phyloP scores from a whole-genome alignment of 2,329 filamentous ascomycete species.

The Aspergillus persii region DNA sequence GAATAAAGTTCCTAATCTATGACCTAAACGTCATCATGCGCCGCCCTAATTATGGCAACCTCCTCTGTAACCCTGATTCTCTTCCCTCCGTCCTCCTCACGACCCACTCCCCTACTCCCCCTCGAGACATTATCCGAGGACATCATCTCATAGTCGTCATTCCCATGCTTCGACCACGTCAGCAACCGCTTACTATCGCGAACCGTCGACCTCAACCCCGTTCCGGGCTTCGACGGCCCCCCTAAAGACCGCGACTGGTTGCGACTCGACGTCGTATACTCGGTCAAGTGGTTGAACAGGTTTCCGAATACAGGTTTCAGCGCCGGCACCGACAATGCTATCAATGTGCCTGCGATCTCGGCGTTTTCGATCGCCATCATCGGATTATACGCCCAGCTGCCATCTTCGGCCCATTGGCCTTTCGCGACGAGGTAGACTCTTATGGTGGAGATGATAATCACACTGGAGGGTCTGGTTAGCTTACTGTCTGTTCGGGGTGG shows the following conservation, averaged over 20 bases:
- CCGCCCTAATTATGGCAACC: background rate
- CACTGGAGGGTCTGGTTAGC: constrained; percentile 31
- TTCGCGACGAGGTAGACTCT: constrained; percentile 49
- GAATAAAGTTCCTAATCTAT: too few species aligned
- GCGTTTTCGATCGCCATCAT: constrained; percentile 52
- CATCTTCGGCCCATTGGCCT: constrained; percentile 47
- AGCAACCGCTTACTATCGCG: constrained; percentile 23
- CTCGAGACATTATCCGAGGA: constrained; percentile 15
- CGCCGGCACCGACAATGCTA: constrained; percentile 52
- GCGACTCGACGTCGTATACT: constrained; percentile 21
- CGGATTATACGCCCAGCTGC: constrained; percentile 53
- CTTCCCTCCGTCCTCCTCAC: background rate
- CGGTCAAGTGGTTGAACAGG: constrained; percentile 20
- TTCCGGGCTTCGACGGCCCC: constrained; percentile 18
- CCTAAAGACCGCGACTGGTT: constrained; percentile 18
- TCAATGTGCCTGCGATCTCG: constrained; percentile 51
- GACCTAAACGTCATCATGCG: too few species aligned
- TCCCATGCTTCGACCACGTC: constrained; percentile 18
- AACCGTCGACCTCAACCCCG: constrained; percentile 12
- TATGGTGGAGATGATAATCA: constrained; percentile 50
- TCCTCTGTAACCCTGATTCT: background rate
- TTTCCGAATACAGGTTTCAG: constrained; percentile 48
- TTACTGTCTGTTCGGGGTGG: background rate
- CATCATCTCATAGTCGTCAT: constrained; percentile 29
- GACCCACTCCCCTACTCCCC: background rate